phyloP scores from a whole-genome alignment of 2,329 filamentous ascomycete genomes.

The Zopfia rhizophila region DNA sequence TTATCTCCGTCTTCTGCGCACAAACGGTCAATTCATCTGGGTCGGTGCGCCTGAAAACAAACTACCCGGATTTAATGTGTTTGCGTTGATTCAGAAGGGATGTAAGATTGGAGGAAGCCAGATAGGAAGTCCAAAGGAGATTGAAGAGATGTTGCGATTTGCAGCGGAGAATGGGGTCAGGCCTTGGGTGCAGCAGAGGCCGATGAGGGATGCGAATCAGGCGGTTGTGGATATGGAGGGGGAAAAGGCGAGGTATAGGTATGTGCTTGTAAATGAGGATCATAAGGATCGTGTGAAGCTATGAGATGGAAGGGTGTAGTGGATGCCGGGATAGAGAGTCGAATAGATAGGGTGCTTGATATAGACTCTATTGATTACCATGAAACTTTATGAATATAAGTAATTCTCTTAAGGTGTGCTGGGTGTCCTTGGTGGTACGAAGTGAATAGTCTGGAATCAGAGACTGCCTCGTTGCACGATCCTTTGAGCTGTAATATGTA shows the following conservation, averaged over 20 bases:
- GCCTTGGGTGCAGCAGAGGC: slow-evolving; percentile 70
- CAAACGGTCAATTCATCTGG: slow-evolving; percentile 72
- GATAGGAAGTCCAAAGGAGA: slow-evolving; percentile 67
- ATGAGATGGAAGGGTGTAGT: too few relatives aligned
- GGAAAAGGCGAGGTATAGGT: slow-evolving; percentile 63
- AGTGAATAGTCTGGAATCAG: too few relatives aligned
- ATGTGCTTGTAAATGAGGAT: slow-evolving; percentile 45
- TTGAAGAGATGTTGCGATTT: slow-evolving; percentile 70
- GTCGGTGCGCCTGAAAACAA: slow-evolving; percentile 73
- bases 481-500: too few relatives aligned
- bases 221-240: slow-evolving; percentile 66
- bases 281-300: slow-evolving; percentile 35
- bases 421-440: too few relatives aligned
- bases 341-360: too few relatives aligned
- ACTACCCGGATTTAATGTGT: slow-evolving; percentile 65
- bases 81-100: slow-evolving; percentile 68
- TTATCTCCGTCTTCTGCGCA: slow-evolving; percentile 70
- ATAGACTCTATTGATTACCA: too few relatives aligned
- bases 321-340: too few relatives aligned
- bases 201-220: slow-evolving; percentile 65
- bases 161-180: slow-evolving; percentile 68
- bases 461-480: too few relatives aligned
- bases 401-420: too few relatives aligned
- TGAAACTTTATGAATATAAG: too few relatives aligned
- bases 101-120: slow-evolving; percentile 56